Evolutionary conservation across 345 rosid species (phyloP).

Genomic region (Hibiscus syriacus): DNA sequence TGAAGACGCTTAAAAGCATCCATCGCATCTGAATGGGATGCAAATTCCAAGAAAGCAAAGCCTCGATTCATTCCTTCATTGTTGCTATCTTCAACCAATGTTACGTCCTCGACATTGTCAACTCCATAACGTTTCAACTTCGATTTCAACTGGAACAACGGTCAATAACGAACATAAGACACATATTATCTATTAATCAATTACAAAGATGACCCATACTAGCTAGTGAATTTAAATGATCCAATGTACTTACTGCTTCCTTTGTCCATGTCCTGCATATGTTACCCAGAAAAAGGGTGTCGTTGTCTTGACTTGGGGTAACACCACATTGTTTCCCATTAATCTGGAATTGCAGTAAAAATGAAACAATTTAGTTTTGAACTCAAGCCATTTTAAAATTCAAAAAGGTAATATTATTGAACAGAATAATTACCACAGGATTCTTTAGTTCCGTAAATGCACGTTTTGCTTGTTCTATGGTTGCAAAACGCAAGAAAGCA

Average conservation of each 20-base stretch:
- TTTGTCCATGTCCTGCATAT: conserved; percentile 92
- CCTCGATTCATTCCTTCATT: conserved; percentile 86
- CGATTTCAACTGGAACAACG: conserved; percentile 73
- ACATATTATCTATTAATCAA: conserved; percentile 7
- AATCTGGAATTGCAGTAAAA: conserved; percentile 61
- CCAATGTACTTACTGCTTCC: conserved; percentile 81
- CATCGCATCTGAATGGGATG: conserved; percentile 90
- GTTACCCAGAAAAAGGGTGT: conserved; percentile 91
- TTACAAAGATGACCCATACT: conserved; percentile 9
- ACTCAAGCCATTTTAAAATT: conserved; percentile 24
- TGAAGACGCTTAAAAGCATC: conserved; percentile 91
- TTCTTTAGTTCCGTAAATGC: conserved; percentile 74
- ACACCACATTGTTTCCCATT: conserved; percentile 97
- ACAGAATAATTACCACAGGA: conserved; percentile 84
- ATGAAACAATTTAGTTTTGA: conserved; percentile 20
- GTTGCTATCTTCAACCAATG: conserved; percentile 90
- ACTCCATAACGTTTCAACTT: conserved; percentile 95
- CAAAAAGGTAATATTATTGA: conserved; percentile 19
- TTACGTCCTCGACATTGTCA: conserved; percentile 75
- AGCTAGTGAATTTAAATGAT: conserved; percentile 15
- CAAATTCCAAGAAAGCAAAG: conserved; percentile 93
- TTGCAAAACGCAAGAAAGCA: conserved; percentile 93
- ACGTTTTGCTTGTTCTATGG: conserved; percentile 83
- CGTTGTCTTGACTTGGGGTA: conserved; percentile 91
- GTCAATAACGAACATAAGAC: conserved; percentile 25